Evolutionary conservation across 2,329 filamentous ascomycete species (phyloP).

Genomic region (Aspergillus vadensis): DNA sequence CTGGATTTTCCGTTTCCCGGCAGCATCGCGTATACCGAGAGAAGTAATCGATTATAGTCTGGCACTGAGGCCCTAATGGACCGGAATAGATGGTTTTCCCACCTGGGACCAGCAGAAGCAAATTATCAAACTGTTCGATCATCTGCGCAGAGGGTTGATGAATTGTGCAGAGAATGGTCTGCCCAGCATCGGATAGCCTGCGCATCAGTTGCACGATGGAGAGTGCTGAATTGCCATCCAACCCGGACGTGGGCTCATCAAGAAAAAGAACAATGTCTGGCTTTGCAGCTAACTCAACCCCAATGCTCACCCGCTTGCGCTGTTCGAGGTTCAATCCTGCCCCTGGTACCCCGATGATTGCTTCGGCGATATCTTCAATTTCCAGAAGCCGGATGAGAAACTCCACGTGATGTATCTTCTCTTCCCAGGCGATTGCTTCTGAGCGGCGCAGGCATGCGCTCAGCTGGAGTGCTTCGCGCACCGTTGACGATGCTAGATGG

Average conservation of each 20-base stretch:
- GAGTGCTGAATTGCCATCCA: slow-evolving; percentile 58
- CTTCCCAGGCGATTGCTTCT: slow-evolving; percentile 54
- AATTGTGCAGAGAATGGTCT: slow-evolving; percentile 58
- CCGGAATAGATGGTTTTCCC: slow-evolving; percentile 57
- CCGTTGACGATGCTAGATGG: slow-evolving; percentile 60
- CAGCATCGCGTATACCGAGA: slow-evolving; percentile 2
- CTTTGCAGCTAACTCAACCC: slow-evolving; percentile 31
- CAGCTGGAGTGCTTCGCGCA: slow-evolving; percentile 64
- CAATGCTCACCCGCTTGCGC: slow-evolving; percentile 31
- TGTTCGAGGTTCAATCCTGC: slow-evolving; percentile 57
- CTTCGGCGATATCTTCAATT: slow-evolving; percentile 65
- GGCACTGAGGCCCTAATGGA: slow-evolving; percentile 22
- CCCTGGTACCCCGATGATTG: slow-evolving; percentile 61
- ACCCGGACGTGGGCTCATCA: slow-evolving; percentile 59
- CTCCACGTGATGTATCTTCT: slow-evolving; percentile 66
- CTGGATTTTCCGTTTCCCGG: slow-evolving; percentile 3
- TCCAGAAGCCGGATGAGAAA: slow-evolving; percentile 63
- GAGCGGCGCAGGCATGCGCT: slow-evolving; percentile 62
- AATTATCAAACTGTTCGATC: slow-evolving; percentile 57
- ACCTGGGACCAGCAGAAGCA: slow-evolving; percentile 54
- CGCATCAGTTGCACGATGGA: slow-evolving; percentile 59
- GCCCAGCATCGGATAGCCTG: slow-evolving; percentile 57
- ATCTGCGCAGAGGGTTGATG: slow-evolving; percentile 58
- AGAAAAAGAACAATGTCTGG: slow-evolving; percentile 58
- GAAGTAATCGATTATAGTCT: slow-evolving; percentile 4